These are phyloP conservation scores for Melanogaster broomeanus DNA, from an alignment of 768 basidiomycete genomes.

Conservation along the genomic window DNA sequence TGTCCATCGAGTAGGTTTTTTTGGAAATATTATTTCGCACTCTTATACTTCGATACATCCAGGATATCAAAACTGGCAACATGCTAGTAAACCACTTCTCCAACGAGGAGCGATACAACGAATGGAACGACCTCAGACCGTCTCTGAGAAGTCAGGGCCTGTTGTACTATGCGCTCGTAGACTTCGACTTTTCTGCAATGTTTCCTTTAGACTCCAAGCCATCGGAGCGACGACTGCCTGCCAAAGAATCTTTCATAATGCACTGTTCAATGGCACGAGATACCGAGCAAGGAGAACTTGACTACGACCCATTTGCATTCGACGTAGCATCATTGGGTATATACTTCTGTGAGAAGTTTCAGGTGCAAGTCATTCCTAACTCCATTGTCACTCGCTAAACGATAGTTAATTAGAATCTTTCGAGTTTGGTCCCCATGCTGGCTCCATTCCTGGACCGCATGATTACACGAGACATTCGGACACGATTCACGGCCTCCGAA, in stretches of 20 bases:
- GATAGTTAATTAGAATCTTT: no score
- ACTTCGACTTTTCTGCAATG: background rate
- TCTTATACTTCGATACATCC: background rate
- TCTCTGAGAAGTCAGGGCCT: background rate
- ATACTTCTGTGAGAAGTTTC: constrained; percentile 8
- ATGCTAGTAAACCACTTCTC: constrained; percentile 8
- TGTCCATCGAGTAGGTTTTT: constrained; percentile 9
- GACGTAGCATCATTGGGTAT: constrained; percentile 30
- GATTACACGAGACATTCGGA: no score
- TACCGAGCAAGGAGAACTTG: constrained; percentile 21
- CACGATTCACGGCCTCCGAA: no score
- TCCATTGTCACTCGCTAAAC: no score
- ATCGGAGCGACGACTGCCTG: background rate
- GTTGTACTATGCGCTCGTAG: background rate
- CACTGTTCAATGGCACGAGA: constrained; percentile 7
- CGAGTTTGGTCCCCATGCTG: constrained; percentile 21
- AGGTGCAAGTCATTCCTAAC: no score
- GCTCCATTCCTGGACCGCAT: constrained; percentile 30
- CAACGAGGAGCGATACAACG: background rate
- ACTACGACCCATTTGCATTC: constrained; percentile 27
- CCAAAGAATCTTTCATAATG: constrained; percentile 1
- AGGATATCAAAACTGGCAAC: constrained; percentile 11
- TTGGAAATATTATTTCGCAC: background rate
- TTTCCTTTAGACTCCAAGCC: background rate
- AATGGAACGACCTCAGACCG: background rate